phyloP scores from a whole-genome alignment of 2,329 filamentous ascomycete species.

The Zymoseptoria ardabiliae region DNA sequence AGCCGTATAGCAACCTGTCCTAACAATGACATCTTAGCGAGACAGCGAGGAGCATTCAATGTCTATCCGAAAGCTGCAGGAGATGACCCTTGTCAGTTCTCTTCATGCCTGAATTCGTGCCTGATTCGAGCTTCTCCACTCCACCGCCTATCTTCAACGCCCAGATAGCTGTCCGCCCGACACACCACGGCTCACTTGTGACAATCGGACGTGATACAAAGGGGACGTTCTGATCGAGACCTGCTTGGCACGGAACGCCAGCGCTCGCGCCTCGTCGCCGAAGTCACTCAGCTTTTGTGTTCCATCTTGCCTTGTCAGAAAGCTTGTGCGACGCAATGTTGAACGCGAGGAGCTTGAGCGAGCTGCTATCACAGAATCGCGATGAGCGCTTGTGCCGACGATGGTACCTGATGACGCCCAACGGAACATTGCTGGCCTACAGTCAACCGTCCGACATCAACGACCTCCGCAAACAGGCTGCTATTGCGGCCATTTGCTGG shows the following conservation, averaged over 20 bases:
- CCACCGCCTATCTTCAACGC: not conserved
- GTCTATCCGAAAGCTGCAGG: too few relatives aligned
- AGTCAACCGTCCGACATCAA: conserved; percentile 43
- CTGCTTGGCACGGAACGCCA: not conserved
- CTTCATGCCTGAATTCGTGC: not conserved
- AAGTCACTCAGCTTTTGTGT: not conserved
- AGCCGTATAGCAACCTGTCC: too few relatives aligned
- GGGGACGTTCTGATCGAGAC: not conserved
- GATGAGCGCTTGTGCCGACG: conserved; percentile 37
- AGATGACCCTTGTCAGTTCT: too few relatives aligned
- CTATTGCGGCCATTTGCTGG: conserved; percentile 43
- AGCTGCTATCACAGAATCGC: conserved; percentile 38
- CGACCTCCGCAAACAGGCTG: conserved; percentile 43
- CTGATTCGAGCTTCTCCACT: not conserved
- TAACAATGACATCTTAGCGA: too few relatives aligned
- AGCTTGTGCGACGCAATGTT: conserved; percentile 31
- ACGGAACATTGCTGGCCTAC: conserved; percentile 45
- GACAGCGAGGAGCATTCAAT: too few relatives aligned
- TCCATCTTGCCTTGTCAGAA: not conserved
- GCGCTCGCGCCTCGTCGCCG: not conserved
- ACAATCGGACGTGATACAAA: not conserved
- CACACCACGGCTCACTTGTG: not conserved
- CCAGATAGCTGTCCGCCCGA: not conserved
- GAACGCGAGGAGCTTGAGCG: conserved; percentile 36
- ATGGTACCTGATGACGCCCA: conserved; percentile 44